phyloP scores from a whole-genome alignment of 495 filamentous ascomycete species.

The Penicillium goetzii region DNA sequence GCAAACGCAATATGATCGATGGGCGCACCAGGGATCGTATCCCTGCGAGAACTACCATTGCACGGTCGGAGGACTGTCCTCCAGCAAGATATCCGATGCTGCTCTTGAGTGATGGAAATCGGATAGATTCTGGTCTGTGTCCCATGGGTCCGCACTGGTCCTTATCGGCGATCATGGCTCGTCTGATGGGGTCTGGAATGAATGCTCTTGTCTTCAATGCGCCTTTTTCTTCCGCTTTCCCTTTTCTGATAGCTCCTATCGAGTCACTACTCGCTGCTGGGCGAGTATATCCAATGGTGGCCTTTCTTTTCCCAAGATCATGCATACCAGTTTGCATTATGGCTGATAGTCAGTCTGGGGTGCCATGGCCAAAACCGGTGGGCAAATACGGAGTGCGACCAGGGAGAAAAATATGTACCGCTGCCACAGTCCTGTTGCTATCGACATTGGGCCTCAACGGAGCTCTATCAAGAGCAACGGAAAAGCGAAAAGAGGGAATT shows the following conservation, averaged over 20 bases:
- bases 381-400: constrained; percentile 11
- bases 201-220: neutral
- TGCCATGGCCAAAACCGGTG: constrained; percentile 12
- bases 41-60: constrained; percentile 4
- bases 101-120: constrained; percentile 7
- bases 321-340: neutral
- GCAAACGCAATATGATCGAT: constrained; percentile 6
- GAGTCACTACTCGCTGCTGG: neutral
- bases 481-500: neutral
- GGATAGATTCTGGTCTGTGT: neutral
- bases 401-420: neutral
- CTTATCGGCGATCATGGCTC: constrained; percentile 10
- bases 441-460: constrained; percentile 2
- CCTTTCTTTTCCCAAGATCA: neutral
- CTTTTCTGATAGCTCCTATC: neutral
- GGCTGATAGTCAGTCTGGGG: neutral
- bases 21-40: constrained; percentile 2
- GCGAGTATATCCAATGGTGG: neutral
- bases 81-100: neutral
- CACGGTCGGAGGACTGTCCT: constrained; percentile 24
- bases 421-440: neutral
- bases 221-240: neutral
- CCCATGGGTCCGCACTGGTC: constrained; percentile 7
- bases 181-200: neutral
- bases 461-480: neutral